phyloP scores from a whole-genome alignment of 2,329 filamentous ascomycete species.

The Chaetothyriales sp. region DNA sequence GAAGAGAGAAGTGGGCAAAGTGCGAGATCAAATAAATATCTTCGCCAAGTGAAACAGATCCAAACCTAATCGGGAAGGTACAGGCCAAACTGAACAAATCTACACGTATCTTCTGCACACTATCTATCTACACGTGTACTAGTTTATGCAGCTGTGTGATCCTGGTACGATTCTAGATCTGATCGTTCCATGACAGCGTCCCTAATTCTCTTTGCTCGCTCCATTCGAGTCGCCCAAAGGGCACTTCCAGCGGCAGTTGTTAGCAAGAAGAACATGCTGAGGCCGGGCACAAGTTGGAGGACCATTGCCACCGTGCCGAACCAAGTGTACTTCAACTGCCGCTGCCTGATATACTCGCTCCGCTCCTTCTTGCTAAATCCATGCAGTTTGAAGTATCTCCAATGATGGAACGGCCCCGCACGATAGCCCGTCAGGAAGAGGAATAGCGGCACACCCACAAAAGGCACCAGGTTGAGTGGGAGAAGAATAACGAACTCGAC shows the following conservation, averaged over 20 bases:
- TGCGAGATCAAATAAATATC: background rate
- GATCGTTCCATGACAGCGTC: slow-evolving; percentile 15
- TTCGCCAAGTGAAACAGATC: background rate
- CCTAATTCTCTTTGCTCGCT: slow-evolving; percentile 37
- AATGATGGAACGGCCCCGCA: slow-evolving; percentile 76
- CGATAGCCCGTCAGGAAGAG: slow-evolving; percentile 76
- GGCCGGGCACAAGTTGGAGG: slow-evolving; percentile 70
- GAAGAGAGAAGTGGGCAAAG: background rate
- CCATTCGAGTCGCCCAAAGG: slow-evolving; percentile 69
- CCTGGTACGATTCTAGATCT: slow-evolving; percentile 22
- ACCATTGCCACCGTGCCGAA: slow-evolving; percentile 77
- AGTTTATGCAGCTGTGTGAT: slow-evolving; percentile 14
- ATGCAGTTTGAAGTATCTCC: slow-evolving; percentile 72
- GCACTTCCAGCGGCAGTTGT: slow-evolving; percentile 75
- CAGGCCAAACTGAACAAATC: no score
- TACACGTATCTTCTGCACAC: background rate
- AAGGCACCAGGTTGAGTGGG: slow-evolving; percentile 75
- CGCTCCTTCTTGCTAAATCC: slow-evolving; percentile 59
- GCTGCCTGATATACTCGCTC: slow-evolving; percentile 51
- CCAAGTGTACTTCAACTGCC: slow-evolving; percentile 76
- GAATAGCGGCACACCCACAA: slow-evolving; percentile 70
- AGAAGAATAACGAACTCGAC: slow-evolving; percentile 64
- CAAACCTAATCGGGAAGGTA: background rate
- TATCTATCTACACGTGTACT: background rate
- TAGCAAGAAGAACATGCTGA: slow-evolving; percentile 89